Evolutionary conservation across 2,329 filamentous ascomycete genomes (phyloP), one percentile per base, ranked within the genome.

Genomic region (Diaporthe sp.): DNA sequence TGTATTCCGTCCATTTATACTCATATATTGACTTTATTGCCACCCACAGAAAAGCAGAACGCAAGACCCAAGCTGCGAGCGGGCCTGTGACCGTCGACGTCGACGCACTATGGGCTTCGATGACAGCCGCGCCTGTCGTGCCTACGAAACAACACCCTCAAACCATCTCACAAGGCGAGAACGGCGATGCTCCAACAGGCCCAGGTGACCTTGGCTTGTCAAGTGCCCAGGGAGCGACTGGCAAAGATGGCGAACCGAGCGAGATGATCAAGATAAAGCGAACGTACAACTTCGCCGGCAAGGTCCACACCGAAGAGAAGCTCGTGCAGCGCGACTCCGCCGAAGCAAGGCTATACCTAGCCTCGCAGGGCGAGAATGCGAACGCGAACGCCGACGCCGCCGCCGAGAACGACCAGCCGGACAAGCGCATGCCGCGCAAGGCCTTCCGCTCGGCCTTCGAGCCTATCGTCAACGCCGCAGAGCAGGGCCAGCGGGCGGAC

Each of bases 271-370:
- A 88, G 76, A 93, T 95, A 77, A 93, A 92, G 79, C 91, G 92
- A 42, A 92, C 90, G 19, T 95, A 94, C 84, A 93, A 93, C 79
- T 95, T 95, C 79, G 94, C 93, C 49, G 94, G 93, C 42, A 91
- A 93, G 79, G 88, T 93, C 17, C 91, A 94, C 79, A 93, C 89
- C 0, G 93, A 95, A 80, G 92, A 94, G 81, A 94, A 94, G 81
- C 84, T 92, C 15, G 92, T 95, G 1, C 85, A 90, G 4, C 88
- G 90, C 60, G 88, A 91, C 80, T 93, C 92, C 0, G 92, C 92
- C 72, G 92, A 94, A 81, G 92, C 91, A 58, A 90, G 89, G 77
- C 86, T 93, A 15, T 92, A 91, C 78, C 87, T 93, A 19, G 89
- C 89, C 2, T 89, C 89, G 0, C 84, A 73, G 61, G 71, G 31